Evolutionary conservation across 139 green algal species (phyloP), one percentile per base, ranked within the genome.

Genomic region (Pseudopediastrum boryanum): DNA sequence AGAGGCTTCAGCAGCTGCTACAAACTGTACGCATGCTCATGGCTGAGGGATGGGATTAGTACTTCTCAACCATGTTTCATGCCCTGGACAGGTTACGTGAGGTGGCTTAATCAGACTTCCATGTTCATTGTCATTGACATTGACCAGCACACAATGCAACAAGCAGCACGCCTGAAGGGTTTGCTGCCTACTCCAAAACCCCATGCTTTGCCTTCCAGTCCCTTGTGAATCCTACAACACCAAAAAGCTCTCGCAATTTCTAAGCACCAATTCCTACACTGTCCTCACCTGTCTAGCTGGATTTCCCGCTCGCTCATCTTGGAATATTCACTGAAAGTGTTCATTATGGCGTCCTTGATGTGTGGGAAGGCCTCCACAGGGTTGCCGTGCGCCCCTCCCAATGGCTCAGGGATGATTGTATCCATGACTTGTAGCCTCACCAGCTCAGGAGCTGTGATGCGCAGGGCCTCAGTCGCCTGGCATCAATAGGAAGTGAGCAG

Each of bases 401-500:
- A 81, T 0, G 95, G 94, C 89, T 99, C 94, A 10, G 91, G 91
- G 27, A 98, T 88, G 43, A 96, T 86, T 58, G 91, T 86, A 79
- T 98, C 95, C 88, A 98, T 95, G 2, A 98, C 89, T 12, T 89
- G 88, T 38, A 98, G 91, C 31, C 88, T 85, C 39, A 95, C 56
- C 41, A 99, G 86, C 78, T 98, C 92, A 7, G 81, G 43, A 0
- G 90, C 78, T 2, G 95, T 98, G 90, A 99, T 98, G 76, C 87
- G 90, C 73, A 99, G 89, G 6, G 95, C 95, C 84, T 98, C 93
- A 2, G 95, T 98, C 52, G 95, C 95, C 86, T 91, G 75, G 1
- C 13, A 23, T 41, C 13, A 16, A 16, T 56, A 16, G 46, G 12
- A 16, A 12, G 46, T 56, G 46, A n/a, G 46, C 16, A 16, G 46